Conservation (phyloP, 2,329 filamentous ascomycete species). For the Sporothrix protearum region DNA sequence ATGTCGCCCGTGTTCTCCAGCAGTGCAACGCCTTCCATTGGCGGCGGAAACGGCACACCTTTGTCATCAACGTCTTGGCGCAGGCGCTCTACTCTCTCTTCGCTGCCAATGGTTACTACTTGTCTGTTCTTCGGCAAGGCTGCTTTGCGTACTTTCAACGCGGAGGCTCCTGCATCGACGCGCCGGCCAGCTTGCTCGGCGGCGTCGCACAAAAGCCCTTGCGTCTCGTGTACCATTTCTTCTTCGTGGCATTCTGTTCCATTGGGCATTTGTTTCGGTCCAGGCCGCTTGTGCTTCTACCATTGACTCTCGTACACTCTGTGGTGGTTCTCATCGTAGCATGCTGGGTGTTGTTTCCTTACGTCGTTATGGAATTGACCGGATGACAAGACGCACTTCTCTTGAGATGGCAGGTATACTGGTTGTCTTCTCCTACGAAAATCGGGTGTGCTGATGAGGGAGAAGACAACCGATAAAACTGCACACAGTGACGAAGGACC, state of each 20-base stretch:
- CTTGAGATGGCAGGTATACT: constrained; percentile 8
- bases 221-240: constrained; percentile 87
- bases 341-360: constrained; percentile 13
- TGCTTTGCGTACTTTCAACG: constrained; percentile 91
- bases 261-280: constrained; percentile 56
- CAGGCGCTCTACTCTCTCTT: constrained; percentile 90
- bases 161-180: constrained; percentile 59
- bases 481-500: too few species aligned
- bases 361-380: constrained; percentile 6
- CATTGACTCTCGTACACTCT: constrained; percentile 8
- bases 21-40: constrained; percentile 80
- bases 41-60: constrained; percentile 74
- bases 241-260: constrained; percentile 79
- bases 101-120: constrained; percentile 62
- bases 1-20: constrained; percentile 60
- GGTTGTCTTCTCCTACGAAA: background rate
- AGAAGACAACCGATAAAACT: too few species aligned
- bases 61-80: constrained; percentile 93
- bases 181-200: constrained; percentile 75
- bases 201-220: constrained; percentile 75
- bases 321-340: constrained; percentile 7
- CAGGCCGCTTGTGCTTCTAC: constrained; percentile 10
- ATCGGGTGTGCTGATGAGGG: too few species aligned
- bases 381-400: constrained; percentile 5
- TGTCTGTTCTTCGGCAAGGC: constrained; percentile 76